Evolutionary conservation across 257 asterid species (phyloP).

Genomic region (Jacaranda mimosifolia): DNA sequence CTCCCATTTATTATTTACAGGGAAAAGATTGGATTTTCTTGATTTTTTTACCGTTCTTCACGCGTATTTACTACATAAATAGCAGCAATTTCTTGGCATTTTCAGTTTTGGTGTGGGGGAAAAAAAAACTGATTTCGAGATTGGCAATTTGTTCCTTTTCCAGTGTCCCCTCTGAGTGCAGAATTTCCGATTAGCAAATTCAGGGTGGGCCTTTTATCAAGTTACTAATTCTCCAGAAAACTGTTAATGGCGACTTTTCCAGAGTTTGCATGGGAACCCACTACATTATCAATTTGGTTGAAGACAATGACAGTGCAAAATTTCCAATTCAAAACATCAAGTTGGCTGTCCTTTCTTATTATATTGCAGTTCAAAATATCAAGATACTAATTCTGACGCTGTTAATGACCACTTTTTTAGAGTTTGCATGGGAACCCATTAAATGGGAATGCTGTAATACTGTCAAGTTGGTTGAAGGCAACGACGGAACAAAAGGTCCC

Average conservation of each 20-base stretch:
- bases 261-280: no score
- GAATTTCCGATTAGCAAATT: not conserved
- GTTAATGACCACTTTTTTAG: not conserved
- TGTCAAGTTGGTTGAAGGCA: not conserved
- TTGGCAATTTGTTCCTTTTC: no score
- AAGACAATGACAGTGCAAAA: no score
- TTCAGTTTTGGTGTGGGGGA: not conserved
- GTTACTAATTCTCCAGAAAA: not conserved
- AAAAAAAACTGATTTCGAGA: no score
- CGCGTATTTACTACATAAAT: not conserved
- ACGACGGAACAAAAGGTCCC: not conserved
- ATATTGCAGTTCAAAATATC: no score
- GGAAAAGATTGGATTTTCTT: no score
- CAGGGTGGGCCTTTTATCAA: not conserved
- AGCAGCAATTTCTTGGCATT: not conserved
- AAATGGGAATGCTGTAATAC: not conserved
- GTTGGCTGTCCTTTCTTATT: no score
- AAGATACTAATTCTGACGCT: not conserved
- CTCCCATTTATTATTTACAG: no score
- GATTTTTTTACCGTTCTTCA: not conserved
- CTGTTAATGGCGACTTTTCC: not conserved
- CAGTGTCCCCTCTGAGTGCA: no score
- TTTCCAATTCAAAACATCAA: no score
- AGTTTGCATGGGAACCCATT: constrained; percentile 17
- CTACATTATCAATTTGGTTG: no score